Percentiles rank a stretch among this genome's conserved stretches.
These are phyloP conservation scores for Pochonia chlamydosporia DNA, from an alignment of 2,329 filamentous ascomycete species.

Conservation along the genomic window DNA sequence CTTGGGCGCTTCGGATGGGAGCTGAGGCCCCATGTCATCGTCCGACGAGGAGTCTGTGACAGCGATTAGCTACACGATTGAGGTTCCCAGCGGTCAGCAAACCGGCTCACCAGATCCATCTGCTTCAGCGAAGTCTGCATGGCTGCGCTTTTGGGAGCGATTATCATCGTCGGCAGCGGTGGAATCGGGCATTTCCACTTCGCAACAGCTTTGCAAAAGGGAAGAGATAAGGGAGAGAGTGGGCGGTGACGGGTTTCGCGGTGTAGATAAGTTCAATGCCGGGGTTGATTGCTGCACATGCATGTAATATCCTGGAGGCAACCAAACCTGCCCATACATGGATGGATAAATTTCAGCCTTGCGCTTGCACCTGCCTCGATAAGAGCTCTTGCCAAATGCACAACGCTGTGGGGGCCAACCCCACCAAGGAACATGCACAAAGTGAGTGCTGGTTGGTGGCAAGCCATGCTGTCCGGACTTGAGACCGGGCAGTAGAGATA, in stretches of 20 bases:
- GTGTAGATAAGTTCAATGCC: not conserved
- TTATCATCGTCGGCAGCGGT: conserved; percentile 23
- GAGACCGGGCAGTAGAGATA: no score
- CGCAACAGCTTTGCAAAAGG: not conserved
- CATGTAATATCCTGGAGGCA: no score
- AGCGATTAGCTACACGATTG: conserved; percentile 5
- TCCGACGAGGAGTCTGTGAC: conserved; percentile 64
- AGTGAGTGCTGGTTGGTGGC: no score
- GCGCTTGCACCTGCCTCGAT: conserved; percentile 5
- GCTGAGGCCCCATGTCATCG: conserved; percentile 88
- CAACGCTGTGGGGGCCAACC: no score
- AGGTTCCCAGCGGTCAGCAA: not conserved
- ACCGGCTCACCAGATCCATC: conserved; percentile 33
- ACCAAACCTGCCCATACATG: no score
- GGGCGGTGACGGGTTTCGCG: not conserved
- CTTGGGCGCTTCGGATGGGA: conserved; percentile 76
- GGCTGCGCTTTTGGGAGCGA: conserved; percentile 42
- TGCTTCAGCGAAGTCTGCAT: conserved; percentile 46
- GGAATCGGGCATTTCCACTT: conserved; percentile 4
- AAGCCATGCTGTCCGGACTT: no score
- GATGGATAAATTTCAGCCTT: not conserved
- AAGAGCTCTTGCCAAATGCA: not conserved
- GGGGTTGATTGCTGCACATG: not conserved
- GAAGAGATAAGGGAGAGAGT: not conserved
- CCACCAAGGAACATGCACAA: no score